A percentile compares a stretch with the other conserved stretches of the same genome.
Evolutionary conservation across 768 basidiomycete species (phyloP).

Genomic region (Piloderma croceum): DNA sequence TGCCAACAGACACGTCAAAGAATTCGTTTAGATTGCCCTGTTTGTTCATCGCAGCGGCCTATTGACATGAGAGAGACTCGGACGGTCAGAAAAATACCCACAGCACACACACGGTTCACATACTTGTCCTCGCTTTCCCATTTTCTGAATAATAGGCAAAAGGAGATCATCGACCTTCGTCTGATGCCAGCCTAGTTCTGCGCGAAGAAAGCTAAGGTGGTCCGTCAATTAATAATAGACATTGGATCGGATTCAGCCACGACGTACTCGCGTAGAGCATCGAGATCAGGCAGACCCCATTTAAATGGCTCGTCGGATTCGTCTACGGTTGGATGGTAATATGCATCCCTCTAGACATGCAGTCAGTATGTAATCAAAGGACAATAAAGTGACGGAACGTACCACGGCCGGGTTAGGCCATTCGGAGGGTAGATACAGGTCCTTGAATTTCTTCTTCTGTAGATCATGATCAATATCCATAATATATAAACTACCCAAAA

Average conservation of each 20-base stretch:
- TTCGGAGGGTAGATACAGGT: slow-evolving; percentile 69
- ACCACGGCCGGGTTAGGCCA: slow-evolving; percentile 96
- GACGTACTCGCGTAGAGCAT: slow-evolving; percentile 75
- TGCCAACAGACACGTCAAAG: slow-evolving; percentile 64
- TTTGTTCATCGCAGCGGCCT: slow-evolving; percentile 62
- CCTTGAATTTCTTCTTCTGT: slow-evolving; percentile 87
- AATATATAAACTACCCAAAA: slow-evolving; percentile 9
- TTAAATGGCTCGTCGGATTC: slow-evolving; percentile 90
- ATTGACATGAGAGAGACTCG: slow-evolving; percentile 4
- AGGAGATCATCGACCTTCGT: slow-evolving; percentile 84
- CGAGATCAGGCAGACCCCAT: slow-evolving; percentile 96
- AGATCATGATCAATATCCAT: slow-evolving; percentile 4
- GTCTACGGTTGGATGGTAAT: slow-evolving; percentile 88
- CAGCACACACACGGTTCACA: slow-evolving; percentile 9
- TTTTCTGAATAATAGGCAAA: slow-evolving; percentile 86
- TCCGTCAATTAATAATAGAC: slow-evolving; percentile 11
- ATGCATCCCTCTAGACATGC: slow-evolving; percentile 71
- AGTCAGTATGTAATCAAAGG: neutral
- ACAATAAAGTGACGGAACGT: slow-evolving; percentile 22
- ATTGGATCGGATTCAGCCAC: slow-evolving; percentile 9
- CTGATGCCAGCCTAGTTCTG: slow-evolving; percentile 79
- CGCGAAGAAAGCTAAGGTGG: slow-evolving; percentile 52
- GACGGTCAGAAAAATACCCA: neutral
- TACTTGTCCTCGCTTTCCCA: slow-evolving; percentile 77
- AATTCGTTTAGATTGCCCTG: slow-evolving; percentile 75